These are phyloP conservation scores for Microdochium nivale DNA, from an alignment of 2,329 filamentous ascomycete species.

Conservation along the genomic window DNA sequence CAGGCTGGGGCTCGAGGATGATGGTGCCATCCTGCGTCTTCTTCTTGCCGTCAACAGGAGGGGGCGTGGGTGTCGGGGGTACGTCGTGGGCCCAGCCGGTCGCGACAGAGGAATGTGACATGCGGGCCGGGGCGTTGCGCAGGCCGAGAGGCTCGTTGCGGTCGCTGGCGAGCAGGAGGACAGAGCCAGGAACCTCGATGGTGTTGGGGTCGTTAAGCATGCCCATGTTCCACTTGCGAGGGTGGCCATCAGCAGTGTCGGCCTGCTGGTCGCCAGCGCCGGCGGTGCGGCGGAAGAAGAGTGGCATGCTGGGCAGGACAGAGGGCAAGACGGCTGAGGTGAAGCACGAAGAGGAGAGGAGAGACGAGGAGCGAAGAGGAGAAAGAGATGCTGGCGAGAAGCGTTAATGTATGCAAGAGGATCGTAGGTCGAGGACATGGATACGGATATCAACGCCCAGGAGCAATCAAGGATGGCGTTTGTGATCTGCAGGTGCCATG, in stretches of 20 bases:
- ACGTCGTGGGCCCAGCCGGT: conserved; percentile 30
- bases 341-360: not conserved
- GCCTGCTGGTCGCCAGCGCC: not conserved
- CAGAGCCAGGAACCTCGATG: conserved; percentile 71
- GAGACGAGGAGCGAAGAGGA: too few species aligned
- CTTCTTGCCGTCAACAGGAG: conserved; percentile 48
- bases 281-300: not conserved
- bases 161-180: conserved; percentile 45
- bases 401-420: too few species aligned
- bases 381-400: too few species aligned
- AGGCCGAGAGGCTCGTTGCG: conserved; percentile 52
- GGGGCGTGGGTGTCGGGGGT: conserved; percentile 13
- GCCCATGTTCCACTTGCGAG: conserved; percentile 53
- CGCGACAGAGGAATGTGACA: conserved; percentile 49
- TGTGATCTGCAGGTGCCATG: too few species aligned
- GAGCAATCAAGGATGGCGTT: too few species aligned
- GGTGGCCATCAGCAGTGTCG: not conserved
- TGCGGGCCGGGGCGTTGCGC: conserved; percentile 46
- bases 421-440: too few species aligned
- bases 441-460: too few species aligned
- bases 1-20: conserved; percentile 84
- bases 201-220: conserved; percentile 74
- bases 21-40: conserved; percentile 73
- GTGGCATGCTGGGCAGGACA: not conserved
- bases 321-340: not conserved